These are phyloP conservation scores for Dioscorea alata DNA, from an alignment of 106 monocot species.

Conservation along the genomic window DNA sequence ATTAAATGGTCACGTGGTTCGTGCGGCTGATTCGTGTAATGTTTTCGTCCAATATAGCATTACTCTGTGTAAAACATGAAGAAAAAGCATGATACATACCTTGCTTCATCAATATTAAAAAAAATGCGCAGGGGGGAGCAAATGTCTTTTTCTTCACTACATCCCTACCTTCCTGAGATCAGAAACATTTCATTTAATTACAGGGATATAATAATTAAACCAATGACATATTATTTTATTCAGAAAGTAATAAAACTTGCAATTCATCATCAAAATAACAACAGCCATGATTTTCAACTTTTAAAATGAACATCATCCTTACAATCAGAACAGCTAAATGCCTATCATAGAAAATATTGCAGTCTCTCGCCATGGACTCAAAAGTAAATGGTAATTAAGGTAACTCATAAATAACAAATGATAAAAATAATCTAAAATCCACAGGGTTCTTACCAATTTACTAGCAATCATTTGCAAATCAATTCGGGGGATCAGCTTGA, in stretches of 20 bases:
- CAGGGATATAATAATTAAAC: no score
- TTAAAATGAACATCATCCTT: background rate
- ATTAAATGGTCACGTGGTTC: no score
- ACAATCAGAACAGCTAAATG: background rate
- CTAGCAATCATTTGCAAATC: constrained; percentile 84
- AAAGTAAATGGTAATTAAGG: background rate
- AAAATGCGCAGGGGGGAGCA: constrained; percentile 88
- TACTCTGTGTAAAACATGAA: no score
- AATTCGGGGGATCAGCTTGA: constrained; percentile 92
- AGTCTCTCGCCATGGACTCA: background rate
- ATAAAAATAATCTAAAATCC: background rate
- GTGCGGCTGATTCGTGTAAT: no score
- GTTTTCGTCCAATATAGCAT: no score
- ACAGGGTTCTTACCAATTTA: constrained; percentile 54
- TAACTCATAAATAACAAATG: background rate
- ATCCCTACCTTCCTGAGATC: constrained; percentile 77
- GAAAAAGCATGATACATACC: constrained; percentile 28
- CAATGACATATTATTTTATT: no score
- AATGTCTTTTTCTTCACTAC: constrained; percentile 80
- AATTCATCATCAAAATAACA: no score
- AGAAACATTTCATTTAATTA: constrained; percentile 1
- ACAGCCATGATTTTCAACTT: background rate
- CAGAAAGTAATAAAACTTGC: no score
- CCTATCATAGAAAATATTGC: background rate
- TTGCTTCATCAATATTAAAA: constrained; percentile 89